Evolutionary conservation across 306 rosid species (phyloP), one percentile per base, ranked within the genome.

Genomic region (Quercus berberidifolia): DNA sequence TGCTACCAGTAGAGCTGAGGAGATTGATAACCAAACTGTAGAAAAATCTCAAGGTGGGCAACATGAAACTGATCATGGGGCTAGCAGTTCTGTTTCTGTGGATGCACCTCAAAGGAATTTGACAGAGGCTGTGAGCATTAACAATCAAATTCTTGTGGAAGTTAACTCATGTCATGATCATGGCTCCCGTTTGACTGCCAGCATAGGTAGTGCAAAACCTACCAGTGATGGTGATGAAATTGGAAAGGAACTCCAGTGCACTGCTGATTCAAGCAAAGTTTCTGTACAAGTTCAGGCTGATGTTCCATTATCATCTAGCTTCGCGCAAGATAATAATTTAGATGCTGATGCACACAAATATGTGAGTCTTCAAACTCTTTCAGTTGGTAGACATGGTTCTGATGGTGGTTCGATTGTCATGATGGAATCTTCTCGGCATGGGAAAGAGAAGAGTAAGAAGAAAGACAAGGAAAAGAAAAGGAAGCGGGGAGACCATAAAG

Each of bases 31-130:
- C 85, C 94, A 83, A 85, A 86, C 89, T 79, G 81, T 78, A 31
- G 93, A 91, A 81, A 88, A 90, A 55, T 94, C 98, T 26, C 86
- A 90, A 54, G 97, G 88, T 43, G 89, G 84, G 21, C 91, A 79
- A 12, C 87, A 81, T 69, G 97, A 86, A 72, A 68, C 69, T 75
- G 97, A 91, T 71, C 92, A 51, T 35, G 96, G 91, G 71, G 90
- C 91, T 59, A 91, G 87, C 79, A 92, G 98, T 86, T 95, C 99
- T 57, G 95, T 94, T 77, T 95, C 99, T 10, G 99, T 95, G 55
- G 99, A 95, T 82, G 99, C 99, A 62, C 99, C 99, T 55, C 90
- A 73, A 71, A 89, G 91, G 82, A 92, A 87, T 79, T 86, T 91
- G 75, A 72, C 88, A 0, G 97, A 90, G 82, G 80, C 90, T 75